These are phyloP conservation scores for Didymosphaeria variabile DNA, from an alignment of 2,329 filamentous ascomycete genomes.

Conservation along the genomic window DNA sequence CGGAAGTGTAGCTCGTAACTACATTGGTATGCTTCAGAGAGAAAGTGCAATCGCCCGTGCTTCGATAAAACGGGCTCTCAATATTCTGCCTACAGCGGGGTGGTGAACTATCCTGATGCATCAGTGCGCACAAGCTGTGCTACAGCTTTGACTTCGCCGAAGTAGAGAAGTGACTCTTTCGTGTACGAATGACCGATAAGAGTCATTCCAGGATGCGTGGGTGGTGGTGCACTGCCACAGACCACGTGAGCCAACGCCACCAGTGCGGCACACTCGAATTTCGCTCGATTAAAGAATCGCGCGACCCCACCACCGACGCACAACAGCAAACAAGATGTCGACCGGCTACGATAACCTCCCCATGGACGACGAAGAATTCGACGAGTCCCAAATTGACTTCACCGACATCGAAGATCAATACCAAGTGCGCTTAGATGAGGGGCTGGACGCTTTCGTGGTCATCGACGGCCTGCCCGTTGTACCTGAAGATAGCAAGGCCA, in stretches of 20 bases:
- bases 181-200: background rate
- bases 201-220: background rate
- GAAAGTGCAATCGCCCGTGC: background rate
- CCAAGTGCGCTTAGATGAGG: constrained; percentile 94
- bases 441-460: constrained; percentile 95
- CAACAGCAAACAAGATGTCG: constrained; percentile 73
- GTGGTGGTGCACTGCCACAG: constrained; percentile 4
- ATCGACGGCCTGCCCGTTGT: constrained; percentile 93
- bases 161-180: too few relatives aligned
- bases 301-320: constrained; percentile 30
- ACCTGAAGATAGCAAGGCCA: constrained; percentile 87
- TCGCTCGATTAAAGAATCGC: constrained; percentile 27
- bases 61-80: too few relatives aligned
- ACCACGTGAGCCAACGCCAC: constrained; percentile 22
- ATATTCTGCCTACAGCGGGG: too few relatives aligned
- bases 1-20: background rate
- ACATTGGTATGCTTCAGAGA: too few relatives aligned
- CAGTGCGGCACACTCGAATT: constrained; percentile 41
- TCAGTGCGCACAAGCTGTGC: too few relatives aligned
- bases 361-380: constrained; percentile 86
- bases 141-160: too few relatives aligned
- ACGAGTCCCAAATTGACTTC: constrained; percentile 94
- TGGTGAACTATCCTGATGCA: too few relatives aligned
- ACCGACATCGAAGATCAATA: constrained; percentile 94
- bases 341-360: constrained; percentile 91